Evolutionary conservation across 441 rosid species (phyloP), one percentile per base, ranked within the genome.

Genomic region (Biscutella laevigata): DNA sequence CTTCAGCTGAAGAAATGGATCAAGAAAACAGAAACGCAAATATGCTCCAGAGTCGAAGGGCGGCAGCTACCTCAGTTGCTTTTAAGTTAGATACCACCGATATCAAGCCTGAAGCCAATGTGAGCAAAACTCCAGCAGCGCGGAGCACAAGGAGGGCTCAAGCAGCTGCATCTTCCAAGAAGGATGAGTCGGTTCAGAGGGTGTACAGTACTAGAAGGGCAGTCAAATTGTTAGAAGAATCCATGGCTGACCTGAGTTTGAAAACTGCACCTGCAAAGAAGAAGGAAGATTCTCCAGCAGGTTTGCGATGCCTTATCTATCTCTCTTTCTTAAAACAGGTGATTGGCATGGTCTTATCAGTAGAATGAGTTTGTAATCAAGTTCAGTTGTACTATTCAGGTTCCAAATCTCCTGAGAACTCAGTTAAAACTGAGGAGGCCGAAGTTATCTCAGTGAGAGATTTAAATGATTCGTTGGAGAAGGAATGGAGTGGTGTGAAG

Each of bases 201-300:
- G 79, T 35, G 16, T 74, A 74, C 37, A 71, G 81, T 59, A 84
- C 94, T 0, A 78, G 99, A 75, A 77, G 77, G 22, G 81, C 97
- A 1, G 76, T 71, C 37, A 81, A 81, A 59, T 35, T 92, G 68
- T 39, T 92, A 49, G 92, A 76, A 72, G 81, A 78, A 66, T 59
- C 49, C 44, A 64, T 84, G 83, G 75, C 51, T 47, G 74, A 66
- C n/a, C 39, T 88, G 64, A 70, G 75, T 67, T 67, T 92, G 71
- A 77, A 71, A 32, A 77, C 72, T 26, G 53, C 26, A 13, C 26
- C 58, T 34, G 26, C 43, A 24, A 64, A 64, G 36, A 65, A 58
- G 50, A 39, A 38, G 2, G 54, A 36, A 28, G 60, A 52, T 37
- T 55, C 30, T 2, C 32, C 35, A 4, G 26, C 22, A 27, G 60